Percentiles rank a stretch among this genome's conserved stretches.
phyloP scores from a whole-genome alignment of 1,284 basidiomycete genomes.

The Heterobasidion irregulare region DNA sequence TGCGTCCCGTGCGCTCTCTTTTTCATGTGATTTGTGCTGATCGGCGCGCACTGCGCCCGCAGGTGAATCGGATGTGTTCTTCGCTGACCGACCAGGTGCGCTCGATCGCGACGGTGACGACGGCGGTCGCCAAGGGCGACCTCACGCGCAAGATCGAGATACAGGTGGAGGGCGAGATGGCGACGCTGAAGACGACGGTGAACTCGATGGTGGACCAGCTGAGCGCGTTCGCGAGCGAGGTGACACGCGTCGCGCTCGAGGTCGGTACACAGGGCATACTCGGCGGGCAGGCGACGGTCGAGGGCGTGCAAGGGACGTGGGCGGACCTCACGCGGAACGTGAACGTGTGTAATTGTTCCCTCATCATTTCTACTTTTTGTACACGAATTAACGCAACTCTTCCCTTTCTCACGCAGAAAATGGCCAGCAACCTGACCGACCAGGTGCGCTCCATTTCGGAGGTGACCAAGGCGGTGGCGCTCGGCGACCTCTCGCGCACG shows the following conservation, averaged over 20 bases:
- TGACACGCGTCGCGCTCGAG: conserved; percentile 89
- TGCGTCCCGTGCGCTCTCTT: conserved; percentile 25
- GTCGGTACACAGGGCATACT: conserved; percentile 90
- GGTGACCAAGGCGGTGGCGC: conserved; percentile 95
- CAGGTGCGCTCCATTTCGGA: conserved; percentile 97
- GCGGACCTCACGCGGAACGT: conserved; percentile 87
- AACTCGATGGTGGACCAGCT: conserved; percentile 89
- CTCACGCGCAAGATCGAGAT: conserved; percentile 87
- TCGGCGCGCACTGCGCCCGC: background rate
- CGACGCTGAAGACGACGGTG: conserved; percentile 74
- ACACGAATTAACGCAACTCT: no score
- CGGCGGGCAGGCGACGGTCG: conserved; percentile 87
- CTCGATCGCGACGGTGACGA: conserved; percentile 87
- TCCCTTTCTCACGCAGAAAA: conserved; percentile 43
- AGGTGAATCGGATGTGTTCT: conserved; percentile 92
- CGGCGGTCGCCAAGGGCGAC: conserved; percentile 86
- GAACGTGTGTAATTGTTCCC: conserved; percentile 42
- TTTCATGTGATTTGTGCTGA: background rate
- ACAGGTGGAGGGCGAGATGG: conserved; percentile 90
- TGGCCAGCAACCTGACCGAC: conserved; percentile 89
- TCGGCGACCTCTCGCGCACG: conserved; percentile 83
- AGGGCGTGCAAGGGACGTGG: conserved; percentile 93
- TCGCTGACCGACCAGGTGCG: conserved; percentile 93
- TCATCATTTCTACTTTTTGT: background rate
- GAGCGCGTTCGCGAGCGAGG: conserved; percentile 89